phyloP scores from a whole-genome alignment of 805 yeast genomes.

The Ogataea paraovalis region DNA sequence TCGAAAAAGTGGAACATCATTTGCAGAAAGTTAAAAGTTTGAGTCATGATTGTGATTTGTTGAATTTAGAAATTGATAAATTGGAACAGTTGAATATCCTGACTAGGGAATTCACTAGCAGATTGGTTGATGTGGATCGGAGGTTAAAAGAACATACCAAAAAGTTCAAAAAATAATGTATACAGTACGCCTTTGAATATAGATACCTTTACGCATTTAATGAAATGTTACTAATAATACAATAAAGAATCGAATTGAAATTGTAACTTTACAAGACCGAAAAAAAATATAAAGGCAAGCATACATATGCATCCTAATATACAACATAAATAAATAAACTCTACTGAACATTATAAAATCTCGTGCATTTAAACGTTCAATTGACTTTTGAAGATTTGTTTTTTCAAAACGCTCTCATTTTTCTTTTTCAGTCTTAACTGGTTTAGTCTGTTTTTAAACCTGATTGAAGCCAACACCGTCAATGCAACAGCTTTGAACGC shows the following conservation, averaged over 20 bases:
- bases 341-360: no score
- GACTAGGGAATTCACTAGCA: constrained; percentile 26
- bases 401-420: constrained; percentile 17
- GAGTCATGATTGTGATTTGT: constrained; percentile 21
- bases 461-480: constrained; percentile 35
- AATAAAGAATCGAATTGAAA: not conserved
- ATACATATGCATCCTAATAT: not conserved
- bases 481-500: constrained; percentile 29
- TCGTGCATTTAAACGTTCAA: no score
- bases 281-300: not conserved
- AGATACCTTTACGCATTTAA: not conserved
- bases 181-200: not conserved
- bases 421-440: constrained; percentile 16
- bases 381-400: constrained; percentile 3
- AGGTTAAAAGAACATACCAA: constrained; percentile 15
- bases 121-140: constrained; percentile 22
- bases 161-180: constrained; percentile 8
- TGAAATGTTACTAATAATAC: not conserved
- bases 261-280: not conserved
- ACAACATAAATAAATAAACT: not conserved
- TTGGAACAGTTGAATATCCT: constrained; percentile 30
- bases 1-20: constrained; percentile 17
- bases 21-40: constrained; percentile 17
- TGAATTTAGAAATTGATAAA: constrained; percentile 31
- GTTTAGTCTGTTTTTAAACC: constrained; percentile 32